Evolutionary conservation across 495 filamentous ascomycete species (phyloP), one percentile per base, ranked within the genome.

Genomic region (Collariella sp.): DNA sequence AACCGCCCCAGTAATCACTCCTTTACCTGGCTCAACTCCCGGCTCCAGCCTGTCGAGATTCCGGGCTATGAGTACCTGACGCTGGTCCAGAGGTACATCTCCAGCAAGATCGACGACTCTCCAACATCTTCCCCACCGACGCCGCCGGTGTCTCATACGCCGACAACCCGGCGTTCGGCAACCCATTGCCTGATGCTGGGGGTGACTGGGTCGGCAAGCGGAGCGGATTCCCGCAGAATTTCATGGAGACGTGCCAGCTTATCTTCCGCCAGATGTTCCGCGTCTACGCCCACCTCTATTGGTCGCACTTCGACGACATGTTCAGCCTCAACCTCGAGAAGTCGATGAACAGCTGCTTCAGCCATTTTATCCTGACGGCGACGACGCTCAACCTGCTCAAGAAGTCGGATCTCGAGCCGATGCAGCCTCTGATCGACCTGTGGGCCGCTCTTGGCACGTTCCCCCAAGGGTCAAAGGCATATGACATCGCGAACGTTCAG

Each of bases 181-280:
- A 79, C 5, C 83, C 80, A 18, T 70, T 84, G 7, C 77, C 83
- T 73, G 52, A 85, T 71, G 52, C 76, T 26, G 74, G 72, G 20
- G 62, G 57, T 45, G 67, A 69, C 20, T 96, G 89, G 89, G 73
- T 94, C 45, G 91, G 91, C 57, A 91, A 90, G 72, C 78, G 82
- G 31, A 88, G 85, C 59, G 89, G 90, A 15, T 96, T 96, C 75
- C 91, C 89, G 2, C 82, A 83, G 59, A 85, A 84, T 40, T 94
- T 94, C 70, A 80, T 91, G 63, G 82, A 86, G 59, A 88, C 93
- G 56, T 87, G 87, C 72, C 86, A 89, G 70, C 89, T 83, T 58
- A 93, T 95, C 67, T 94, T 91, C 79, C 85, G 90, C 60, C 91
- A 96, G 71, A 96, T 96, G 86, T 93, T 95, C 78, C 88, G 91